Conservation (phyloP, 768 basidiomycete species). For the Tubosaeta brunneosetosa region DNA sequence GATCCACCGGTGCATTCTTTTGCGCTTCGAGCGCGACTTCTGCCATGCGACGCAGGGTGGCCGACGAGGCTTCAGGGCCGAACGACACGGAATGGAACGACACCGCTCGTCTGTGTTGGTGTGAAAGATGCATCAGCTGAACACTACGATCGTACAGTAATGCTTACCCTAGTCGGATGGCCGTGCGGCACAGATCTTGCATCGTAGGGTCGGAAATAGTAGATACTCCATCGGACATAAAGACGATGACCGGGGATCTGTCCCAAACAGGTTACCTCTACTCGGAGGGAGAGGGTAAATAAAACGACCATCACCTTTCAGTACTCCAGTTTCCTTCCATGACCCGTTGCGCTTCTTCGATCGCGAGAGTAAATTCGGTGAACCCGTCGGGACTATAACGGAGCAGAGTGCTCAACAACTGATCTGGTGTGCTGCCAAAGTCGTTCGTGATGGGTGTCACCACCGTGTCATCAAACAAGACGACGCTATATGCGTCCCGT, state of each 20-base stretch:
- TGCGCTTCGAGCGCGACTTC: slow-evolving; percentile 46
- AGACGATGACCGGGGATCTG: slow-evolving; percentile 33
- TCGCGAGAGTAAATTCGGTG: no score
- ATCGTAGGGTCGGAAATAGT: slow-evolving; percentile 36
- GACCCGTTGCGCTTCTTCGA: no score
- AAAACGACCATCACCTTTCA: background rate
- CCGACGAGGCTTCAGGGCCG: slow-evolving; percentile 30
- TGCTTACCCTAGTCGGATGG: slow-evolving; percentile 20
- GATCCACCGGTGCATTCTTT: slow-evolving; percentile 39
- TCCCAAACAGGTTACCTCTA: background rate
- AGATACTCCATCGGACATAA: slow-evolving; percentile 48
- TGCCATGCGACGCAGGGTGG: slow-evolving; percentile 45
- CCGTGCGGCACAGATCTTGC: slow-evolving; percentile 10
- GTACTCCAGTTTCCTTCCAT: no score
- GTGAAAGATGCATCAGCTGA: background rate
- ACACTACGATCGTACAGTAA: no score
- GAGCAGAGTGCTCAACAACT: no score
- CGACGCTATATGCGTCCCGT: no score
- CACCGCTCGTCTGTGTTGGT: slow-evolving; percentile 40
- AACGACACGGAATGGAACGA: slow-evolving; percentile 32
- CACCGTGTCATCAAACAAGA: no score
- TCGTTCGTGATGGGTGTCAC: no score
- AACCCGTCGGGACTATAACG: no score
- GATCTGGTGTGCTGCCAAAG: no score
- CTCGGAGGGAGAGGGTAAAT: background rate